These are phyloP conservation scores for Boletus sp. DNA, from an alignment of 768 basidiomycete species.

Conservation along the genomic window DNA sequence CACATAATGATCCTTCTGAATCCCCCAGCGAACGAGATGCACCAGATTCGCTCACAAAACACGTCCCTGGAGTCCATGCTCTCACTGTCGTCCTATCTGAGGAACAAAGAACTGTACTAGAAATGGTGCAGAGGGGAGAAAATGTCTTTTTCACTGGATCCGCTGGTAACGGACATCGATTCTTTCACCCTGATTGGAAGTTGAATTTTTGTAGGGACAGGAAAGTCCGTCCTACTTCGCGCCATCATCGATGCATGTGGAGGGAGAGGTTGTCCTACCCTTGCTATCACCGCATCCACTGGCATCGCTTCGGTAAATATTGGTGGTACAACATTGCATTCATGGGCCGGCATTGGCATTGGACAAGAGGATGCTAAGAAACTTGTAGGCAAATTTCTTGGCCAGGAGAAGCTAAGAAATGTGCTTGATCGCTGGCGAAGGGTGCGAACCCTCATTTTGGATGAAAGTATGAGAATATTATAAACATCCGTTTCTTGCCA, in stretches of 20 bases:
- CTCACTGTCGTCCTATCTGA: slow-evolving; percentile 41
- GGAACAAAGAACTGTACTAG: slow-evolving; percentile 50
- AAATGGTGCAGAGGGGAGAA: slow-evolving; percentile 52
- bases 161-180: slow-evolving; percentile 44
- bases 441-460: slow-evolving; percentile 70
- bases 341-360: slow-evolving; percentile 78
- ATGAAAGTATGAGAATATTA: slow-evolving; percentile 60
- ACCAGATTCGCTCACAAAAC: background rate
- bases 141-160: slow-evolving; percentile 87
- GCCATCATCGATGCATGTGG: slow-evolving; percentile 61
- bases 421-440: slow-evolving; percentile 60
- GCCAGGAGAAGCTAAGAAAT: slow-evolving; percentile 34
- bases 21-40: background rate
- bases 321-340: slow-evolving; percentile 77
- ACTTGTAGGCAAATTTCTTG: slow-evolving; percentile 52
- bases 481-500: background rate
- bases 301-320: slow-evolving; percentile 83
- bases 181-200: background rate
- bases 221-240: slow-evolving; percentile 78
- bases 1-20: background rate
- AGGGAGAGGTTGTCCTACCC: slow-evolving; percentile 29
- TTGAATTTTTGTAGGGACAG: slow-evolving; percentile 50
- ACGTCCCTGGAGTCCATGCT: background rate
- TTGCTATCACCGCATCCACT: slow-evolving; percentile 80
- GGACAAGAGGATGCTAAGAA: slow-evolving; percentile 54